A percentile compares a stretch with the other conserved stretches of the same genome.
phyloP scores from a whole-genome alignment of 2,329 filamentous ascomycete species.

The Aspergillus uvarum region DNA sequence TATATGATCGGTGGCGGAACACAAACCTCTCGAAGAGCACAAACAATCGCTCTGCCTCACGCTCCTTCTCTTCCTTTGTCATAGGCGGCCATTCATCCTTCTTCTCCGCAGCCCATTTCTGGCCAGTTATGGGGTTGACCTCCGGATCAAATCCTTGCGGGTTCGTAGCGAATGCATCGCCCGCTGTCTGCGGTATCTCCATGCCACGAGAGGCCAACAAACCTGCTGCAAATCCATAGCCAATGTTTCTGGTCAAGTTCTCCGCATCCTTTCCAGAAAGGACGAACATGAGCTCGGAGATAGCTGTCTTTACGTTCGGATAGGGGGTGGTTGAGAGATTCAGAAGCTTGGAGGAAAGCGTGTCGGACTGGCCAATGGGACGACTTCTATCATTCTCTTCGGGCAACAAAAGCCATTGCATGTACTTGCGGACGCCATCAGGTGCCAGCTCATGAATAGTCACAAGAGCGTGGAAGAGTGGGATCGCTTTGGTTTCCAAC shows the following conservation, averaged over 20 bases:
- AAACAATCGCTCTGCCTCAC: conserved; percentile 85
- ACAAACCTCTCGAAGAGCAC: conserved; percentile 80
- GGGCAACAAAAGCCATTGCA: conserved; percentile 71
- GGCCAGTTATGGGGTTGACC: conserved; percentile 85
- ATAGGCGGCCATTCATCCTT: conserved; percentile 65
- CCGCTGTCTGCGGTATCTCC: conserved; percentile 66
- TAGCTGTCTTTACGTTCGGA: conserved; percentile 69
- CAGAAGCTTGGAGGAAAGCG: conserved; percentile 73
- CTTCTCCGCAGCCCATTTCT: conserved; percentile 69
- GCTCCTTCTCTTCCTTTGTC: conserved; percentile 87
- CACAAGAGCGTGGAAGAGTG: conserved; percentile 72
- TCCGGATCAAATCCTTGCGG: conserved; percentile 23
- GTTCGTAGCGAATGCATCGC: conserved; percentile 53
- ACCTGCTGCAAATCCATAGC: conserved; percentile 90
- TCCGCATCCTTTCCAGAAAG: conserved; percentile 77
- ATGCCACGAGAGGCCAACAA: conserved; percentile 85
- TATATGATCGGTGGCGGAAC: conserved; percentile 11
- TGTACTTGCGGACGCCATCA: conserved; percentile 57
- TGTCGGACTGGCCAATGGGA: conserved; percentile 73
- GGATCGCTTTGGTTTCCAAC: conserved; percentile 69
- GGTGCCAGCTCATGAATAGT: conserved; percentile 70
- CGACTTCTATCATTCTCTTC: conserved; percentile 71
- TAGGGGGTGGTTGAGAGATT: conserved; percentile 74
- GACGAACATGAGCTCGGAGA: conserved; percentile 80
- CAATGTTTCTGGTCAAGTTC: conserved; percentile 84